Base-by-base conservation (phyloP, 306 rosid genomes). In the Macrotyloma uniflorum region DNA sequence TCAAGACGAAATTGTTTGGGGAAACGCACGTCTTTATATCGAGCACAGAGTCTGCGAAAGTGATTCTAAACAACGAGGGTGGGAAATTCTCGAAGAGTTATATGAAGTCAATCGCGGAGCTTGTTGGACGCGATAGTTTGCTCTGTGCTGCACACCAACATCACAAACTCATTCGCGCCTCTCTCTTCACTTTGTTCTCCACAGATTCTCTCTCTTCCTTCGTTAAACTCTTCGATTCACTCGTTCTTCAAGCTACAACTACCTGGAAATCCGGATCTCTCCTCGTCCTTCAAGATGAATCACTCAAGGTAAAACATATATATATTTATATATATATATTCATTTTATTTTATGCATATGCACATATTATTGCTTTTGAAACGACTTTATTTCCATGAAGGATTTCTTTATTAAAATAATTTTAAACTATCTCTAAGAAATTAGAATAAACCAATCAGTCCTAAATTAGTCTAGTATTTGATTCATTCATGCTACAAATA, bases 21-120 rank as follows among this genome's bases (percentile, higher is more conserved):
- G 90, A 83, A 43, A 95, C 94, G 0, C 90, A 88, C 20, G 97
- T 91, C 8, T 95, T 92, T 47, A 81, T 89, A 1, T 92, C 98
- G 8, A 86, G 87, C 74, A 86, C 73, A 1, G 89, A 86, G 2
- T 87, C 97, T 2, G 98, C 91, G 3, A 95, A 83, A 79, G 68
- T 59, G 53, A 85, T 93, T 61, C 76, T 95, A 9, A 89, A 81
- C 82, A 93, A 86, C 12, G 92, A 87, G 47, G 79, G 66, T 50
- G 91, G 89, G 2, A 91, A 66, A 43, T 95, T 91, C 89, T 86
- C 92, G 0, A 95, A 93, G 87, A 86, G 83, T 51, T 95, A 89
- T 68, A 87, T 95, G 1, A 86, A 67, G 72, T 85, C 97, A 14
- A 87, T 93, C 1, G 93, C 87, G 0, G 86, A 87, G 79, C 80